Evolutionary conservation across 495 filamentous ascomycete genomes (phyloP).

Genomic region (Acidiella bohemica): DNA sequence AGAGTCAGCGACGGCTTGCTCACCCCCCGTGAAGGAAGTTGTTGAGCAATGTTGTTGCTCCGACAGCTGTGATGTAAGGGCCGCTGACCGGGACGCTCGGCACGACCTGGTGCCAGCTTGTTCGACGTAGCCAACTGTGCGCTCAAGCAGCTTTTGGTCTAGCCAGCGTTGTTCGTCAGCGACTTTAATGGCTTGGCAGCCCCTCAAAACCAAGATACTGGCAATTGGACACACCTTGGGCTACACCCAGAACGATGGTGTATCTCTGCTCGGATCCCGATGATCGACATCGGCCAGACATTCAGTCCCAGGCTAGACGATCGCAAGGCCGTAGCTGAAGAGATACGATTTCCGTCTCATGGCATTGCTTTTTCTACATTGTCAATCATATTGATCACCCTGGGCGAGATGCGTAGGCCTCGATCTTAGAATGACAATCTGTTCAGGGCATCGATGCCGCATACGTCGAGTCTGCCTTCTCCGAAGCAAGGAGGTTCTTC

Average conservation of each 20-base stretch:
- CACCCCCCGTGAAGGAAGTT: slow-evolving; percentile 9
- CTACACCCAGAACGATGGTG: background rate
- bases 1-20: slow-evolving; percentile 23
- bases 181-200: too few species aligned
- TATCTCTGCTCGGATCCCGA: background rate
- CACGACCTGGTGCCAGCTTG: slow-evolving; percentile 25
- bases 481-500: slow-evolving; percentile 35
- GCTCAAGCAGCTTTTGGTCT: slow-evolving; percentile 29
- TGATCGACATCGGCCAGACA: background rate
- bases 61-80: slow-evolving; percentile 40
- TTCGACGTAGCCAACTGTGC: slow-evolving; percentile 10
- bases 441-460: slow-evolving; percentile 28
- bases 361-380: background rate
- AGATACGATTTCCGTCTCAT: background rate
- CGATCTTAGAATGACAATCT: background rate
- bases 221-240: background rate
- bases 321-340: background rate
- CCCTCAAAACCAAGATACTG: background rate
- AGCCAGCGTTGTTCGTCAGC: slow-evolving; percentile 16
- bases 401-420: background rate
- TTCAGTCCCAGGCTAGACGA: background rate
- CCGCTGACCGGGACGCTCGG: slow-evolving; percentile 40
- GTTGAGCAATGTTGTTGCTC: slow-evolving; percentile 24
- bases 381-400: background rate
- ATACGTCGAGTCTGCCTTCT: slow-evolving; percentile 29